phyloP scores from a whole-genome alignment of 805 yeast genomes.

The Spathaspora passalidarum region DNA sequence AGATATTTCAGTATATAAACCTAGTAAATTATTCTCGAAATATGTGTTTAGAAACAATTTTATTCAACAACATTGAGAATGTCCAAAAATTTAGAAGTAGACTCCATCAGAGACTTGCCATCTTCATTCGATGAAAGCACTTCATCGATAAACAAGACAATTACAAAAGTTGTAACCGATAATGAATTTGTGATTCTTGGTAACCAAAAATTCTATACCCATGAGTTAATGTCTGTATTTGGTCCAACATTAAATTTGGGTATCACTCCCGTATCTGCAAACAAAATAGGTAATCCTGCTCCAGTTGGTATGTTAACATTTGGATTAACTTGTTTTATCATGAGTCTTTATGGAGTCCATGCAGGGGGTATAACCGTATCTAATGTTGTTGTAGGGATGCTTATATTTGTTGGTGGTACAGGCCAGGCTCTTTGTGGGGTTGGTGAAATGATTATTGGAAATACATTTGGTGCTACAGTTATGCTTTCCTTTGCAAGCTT shows the following conservation, averaged over 20 bases:
- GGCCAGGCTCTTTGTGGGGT: slow-evolving; percentile 50
- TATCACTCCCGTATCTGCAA: slow-evolving; percentile 44
- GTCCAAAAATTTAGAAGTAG: background rate
- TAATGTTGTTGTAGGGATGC: slow-evolving; percentile 44
- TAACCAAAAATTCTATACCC: slow-evolving; percentile 42
- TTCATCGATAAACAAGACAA: slow-evolving; percentile 3
- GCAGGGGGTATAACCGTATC: slow-evolving; percentile 44
- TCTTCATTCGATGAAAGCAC: background rate
- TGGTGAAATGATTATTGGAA: slow-evolving; percentile 49
- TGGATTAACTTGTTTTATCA: slow-evolving; percentile 43
- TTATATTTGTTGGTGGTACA: slow-evolving; percentile 48
- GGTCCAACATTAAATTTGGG: slow-evolving; percentile 53
- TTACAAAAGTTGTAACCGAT: slow-evolving; percentile 33
- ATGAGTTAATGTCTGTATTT: slow-evolving; percentile 60
- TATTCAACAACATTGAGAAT: background rate
- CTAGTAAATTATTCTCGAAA: background rate
- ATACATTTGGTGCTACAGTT: slow-evolving; percentile 56
- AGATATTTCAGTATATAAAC: background rate
- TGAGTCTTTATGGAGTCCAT: slow-evolving; percentile 46
- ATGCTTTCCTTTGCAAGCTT: slow-evolving; percentile 54
- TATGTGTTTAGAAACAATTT: background rate
- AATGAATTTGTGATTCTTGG: slow-evolving; percentile 42
- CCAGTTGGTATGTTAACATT: slow-evolving; percentile 54
- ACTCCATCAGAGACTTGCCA: background rate
- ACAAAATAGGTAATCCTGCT: slow-evolving; percentile 50